Percentiles rank a stretch among this genome's conserved stretches.
phyloP scores from a whole-genome alignment of 768 basidiomycete genomes.

The Russula foetens region DNA sequence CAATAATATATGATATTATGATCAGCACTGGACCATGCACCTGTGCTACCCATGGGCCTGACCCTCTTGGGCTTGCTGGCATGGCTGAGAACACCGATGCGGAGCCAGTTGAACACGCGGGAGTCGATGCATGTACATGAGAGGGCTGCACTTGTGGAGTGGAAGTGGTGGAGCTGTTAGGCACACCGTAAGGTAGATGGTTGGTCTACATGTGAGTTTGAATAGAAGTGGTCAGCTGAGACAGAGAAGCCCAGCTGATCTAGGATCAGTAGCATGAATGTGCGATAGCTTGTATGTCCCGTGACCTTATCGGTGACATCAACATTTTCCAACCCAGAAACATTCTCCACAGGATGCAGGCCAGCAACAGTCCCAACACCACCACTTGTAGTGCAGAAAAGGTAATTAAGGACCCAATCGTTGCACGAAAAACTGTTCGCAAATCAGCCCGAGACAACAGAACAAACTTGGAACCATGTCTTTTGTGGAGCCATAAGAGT shows the following conservation, averaged over 20 bases:
- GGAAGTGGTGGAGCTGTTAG: too few relatives aligned
- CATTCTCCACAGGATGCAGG: slow-evolving; percentile 69
- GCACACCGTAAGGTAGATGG: too few relatives aligned
- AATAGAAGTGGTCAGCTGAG: slow-evolving; percentile 87
- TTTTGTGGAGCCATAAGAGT: slow-evolving; percentile 77
- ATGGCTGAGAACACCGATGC: too few relatives aligned
- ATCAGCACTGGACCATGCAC: too few relatives aligned
- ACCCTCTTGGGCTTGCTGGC: too few relatives aligned
- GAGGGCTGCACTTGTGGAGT: too few relatives aligned
- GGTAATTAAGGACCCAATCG: slow-evolving; percentile 97
- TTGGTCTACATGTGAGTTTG: too few relatives aligned
- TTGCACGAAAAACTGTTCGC: slow-evolving; percentile 85
- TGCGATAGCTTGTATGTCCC: slow-evolving; percentile 93
- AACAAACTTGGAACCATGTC: slow-evolving; percentile 76
- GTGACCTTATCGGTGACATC: slow-evolving; percentile 91
- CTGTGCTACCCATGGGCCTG: too few relatives aligned
- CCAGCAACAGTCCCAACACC: slow-evolving; percentile 93
- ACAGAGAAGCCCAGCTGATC: slow-evolving; percentile 94
- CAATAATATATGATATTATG: too few relatives aligned
- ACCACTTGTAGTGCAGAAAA: slow-evolving; percentile 93
- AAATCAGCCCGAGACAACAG: slow-evolving; percentile 84
- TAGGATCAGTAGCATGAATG: slow-evolving; percentile 91
- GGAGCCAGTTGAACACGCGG: too few relatives aligned
- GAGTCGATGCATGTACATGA: too few relatives aligned
- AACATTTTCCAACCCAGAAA: slow-evolving; percentile 91